A percentile compares a stretch with the other conserved stretches of the same genome.
These are phyloP conservation scores for Elongisporangium prolatum DNA, from an alignment of 352 stramenopile species.

Conservation along the genomic window DNA sequence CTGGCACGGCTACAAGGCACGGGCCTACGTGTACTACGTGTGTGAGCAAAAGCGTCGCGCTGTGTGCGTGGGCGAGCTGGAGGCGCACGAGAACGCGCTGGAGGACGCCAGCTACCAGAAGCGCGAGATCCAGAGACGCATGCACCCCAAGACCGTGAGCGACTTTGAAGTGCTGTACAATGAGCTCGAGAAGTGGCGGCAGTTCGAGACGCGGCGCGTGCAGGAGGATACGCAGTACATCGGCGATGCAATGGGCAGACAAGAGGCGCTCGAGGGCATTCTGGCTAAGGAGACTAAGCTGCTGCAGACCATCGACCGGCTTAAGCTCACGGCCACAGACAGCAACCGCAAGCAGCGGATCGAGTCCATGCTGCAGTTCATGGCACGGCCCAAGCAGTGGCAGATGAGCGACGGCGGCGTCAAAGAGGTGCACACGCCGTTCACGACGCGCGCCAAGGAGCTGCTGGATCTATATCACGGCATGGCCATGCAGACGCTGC, in stretches of 20 bases:
- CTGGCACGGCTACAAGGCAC: conserved; percentile 80
- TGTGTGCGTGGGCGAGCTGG: conserved; percentile 21
- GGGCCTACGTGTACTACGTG: conserved; percentile 42
- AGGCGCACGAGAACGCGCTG: conserved; percentile 46
- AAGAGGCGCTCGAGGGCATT: conserved; percentile 51
- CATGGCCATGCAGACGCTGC: conserved; percentile 36
- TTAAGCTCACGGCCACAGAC: conserved; percentile 82
- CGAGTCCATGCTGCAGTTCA: conserved; percentile 84
- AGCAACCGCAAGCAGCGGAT: conserved; percentile 82
- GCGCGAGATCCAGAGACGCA: conserved; percentile 79
- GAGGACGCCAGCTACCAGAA: conserved; percentile 48
- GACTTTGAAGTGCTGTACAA: conserved; percentile 93
- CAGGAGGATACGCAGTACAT: conserved; percentile 32
- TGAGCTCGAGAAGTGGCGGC: conserved; percentile 90
- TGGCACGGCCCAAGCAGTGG: conserved; percentile 89
- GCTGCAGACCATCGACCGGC: conserved; percentile 84
- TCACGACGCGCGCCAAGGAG: conserved; percentile 85
- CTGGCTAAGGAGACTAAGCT: conserved; percentile 82
- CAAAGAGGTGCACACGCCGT: conserved; percentile 88
- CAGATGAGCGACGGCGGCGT: conserved; percentile 89
- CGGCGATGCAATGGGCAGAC: conserved; percentile 15
- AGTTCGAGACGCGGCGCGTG: conserved; percentile 80
- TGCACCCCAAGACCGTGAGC: conserved; percentile 76
- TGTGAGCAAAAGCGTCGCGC: conserved; percentile 30
- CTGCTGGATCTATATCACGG: conserved; percentile 86